phyloP scores from a whole-genome alignment of 345 rosid genomes.

The Eucalyptus polyanthemos region DNA sequence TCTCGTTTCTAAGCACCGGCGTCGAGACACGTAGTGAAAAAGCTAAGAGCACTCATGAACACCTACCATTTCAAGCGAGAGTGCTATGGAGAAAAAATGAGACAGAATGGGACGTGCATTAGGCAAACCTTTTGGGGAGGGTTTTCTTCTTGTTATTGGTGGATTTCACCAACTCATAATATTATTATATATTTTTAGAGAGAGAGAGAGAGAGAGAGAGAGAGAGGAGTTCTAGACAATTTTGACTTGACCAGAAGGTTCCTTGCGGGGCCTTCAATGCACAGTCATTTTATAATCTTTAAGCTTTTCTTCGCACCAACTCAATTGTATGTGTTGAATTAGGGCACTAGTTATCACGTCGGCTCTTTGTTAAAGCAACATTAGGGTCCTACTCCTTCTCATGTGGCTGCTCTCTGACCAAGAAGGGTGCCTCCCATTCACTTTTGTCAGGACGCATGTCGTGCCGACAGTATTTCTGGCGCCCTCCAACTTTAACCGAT shows the following conservation, averaged over 20 bases:
- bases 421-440: not conserved
- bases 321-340: not conserved
- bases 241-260: not conserved
- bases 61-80: not conserved
- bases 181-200: not conserved
- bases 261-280: not conserved
- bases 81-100: not conserved
- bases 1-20: not conserved
- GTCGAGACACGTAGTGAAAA: not conserved
- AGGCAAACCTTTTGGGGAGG: not conserved
- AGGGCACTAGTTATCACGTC: not conserved
- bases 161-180: not conserved
- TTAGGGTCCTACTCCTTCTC: not conserved
- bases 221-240: not conserved
- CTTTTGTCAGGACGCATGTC: not conserved
- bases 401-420: not conserved
- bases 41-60: not conserved
- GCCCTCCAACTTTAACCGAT: not conserved
- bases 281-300: not conserved
- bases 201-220: not conserved
- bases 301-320: not conserved
- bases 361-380: not conserved
- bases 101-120: not conserved
- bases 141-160: not conserved
- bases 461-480: not conserved